These are phyloP conservation scores for Exophiala bonariae DNA, from an alignment of 2,329 filamentous ascomycete genomes.

Conservation along the genomic window DNA sequence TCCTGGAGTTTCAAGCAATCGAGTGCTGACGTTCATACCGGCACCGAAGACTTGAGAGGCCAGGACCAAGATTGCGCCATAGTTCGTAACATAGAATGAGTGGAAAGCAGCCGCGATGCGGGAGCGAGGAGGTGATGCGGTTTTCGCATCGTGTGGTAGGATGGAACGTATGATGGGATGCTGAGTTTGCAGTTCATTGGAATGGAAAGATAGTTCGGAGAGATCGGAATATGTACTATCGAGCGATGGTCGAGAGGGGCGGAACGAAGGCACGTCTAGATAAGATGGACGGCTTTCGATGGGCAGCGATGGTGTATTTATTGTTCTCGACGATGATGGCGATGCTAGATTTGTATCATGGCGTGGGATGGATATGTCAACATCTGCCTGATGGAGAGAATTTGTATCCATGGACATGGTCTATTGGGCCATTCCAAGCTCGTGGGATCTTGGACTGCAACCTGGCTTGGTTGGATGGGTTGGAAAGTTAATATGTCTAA, in stretches of 20 bases:
- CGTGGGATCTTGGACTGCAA: neutral
- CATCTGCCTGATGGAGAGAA: neutral
- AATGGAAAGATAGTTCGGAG: constrained; percentile 28
- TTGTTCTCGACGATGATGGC: constrained; percentile 2
- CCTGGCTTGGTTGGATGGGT: too few species aligned
- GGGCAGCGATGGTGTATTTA: neutral
- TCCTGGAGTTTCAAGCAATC: constrained; percentile 69
- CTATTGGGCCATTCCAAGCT: constrained; percentile 1
- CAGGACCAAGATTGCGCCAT: constrained; percentile 71
- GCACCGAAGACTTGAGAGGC: constrained; percentile 77
- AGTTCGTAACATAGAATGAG: constrained; percentile 64
- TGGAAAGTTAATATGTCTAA: too few species aligned
- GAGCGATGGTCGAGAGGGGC: constrained; percentile 16
- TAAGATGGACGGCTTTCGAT: constrained; percentile 4
- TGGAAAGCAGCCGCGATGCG: constrained; percentile 31
- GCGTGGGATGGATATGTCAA: constrained; percentile 2
- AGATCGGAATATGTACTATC: constrained; percentile 28
- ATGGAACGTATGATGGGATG: constrained; percentile 19
- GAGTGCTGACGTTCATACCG: constrained; percentile 80
- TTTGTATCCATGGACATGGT: constrained; percentile 15
- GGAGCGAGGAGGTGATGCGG: constrained; percentile 16
- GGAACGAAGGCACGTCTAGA: constrained; percentile 18
- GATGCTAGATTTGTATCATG: constrained; percentile 2
- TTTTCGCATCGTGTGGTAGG: constrained; percentile 14
- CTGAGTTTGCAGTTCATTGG: constrained; percentile 19